Base-by-base conservation (phyloP, 768 basidiomycete species). In the Rhodosporidiobolus odoratus region DNA sequence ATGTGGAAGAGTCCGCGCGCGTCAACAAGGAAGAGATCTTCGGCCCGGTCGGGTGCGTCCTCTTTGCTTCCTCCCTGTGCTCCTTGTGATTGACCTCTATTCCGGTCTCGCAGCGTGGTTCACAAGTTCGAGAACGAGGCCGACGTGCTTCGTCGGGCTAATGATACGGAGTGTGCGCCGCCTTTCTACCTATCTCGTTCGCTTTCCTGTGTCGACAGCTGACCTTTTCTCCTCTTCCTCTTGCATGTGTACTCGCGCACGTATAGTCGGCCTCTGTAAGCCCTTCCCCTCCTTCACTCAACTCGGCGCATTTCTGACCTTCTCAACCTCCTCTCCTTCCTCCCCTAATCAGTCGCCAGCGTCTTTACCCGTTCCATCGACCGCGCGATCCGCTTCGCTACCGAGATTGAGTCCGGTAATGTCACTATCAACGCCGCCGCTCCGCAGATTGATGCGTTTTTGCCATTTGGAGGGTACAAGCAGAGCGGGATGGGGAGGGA, bases 361-460 rank as follows among this genome's bases (percentile, higher is more conserved):
- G 86, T 97, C 62, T 95, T 92, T 83, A 87, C 89, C 45, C 83
- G 85, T 77, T 83, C 93, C 79, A 80, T 95, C 81, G 85, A 84
- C 75, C 84, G 88, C 37, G 91, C 90, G 1, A 80, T 93, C 62
- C 81, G 82, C 69, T 86, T 87, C 2, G 89, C 90, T 13, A 87
- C 90, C 78, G 83, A 80, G 66, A 82, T 96, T 70, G 84, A 89
- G 76, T 88, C 90, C 8, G 93, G 93, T 41, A 92, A 90, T 9
- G 85, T 84, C 58, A 58, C 52, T 47, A 6, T 92, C 89, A 82
- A 82, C 76, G 41, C 59, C 4, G 37, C 72, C 32, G 59, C 72
- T 21, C 63, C 64, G 19, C 9, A 38, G 35, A 23, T 43, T 38
- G 76, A 79, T 75, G 70, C 75, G 17, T 76, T 79, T 58, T 72